These are phyloP conservation scores for Acanthamoeba healyi DNA, from an alignment of 208 protist genomes.

Conservation along the genomic window DNA sequence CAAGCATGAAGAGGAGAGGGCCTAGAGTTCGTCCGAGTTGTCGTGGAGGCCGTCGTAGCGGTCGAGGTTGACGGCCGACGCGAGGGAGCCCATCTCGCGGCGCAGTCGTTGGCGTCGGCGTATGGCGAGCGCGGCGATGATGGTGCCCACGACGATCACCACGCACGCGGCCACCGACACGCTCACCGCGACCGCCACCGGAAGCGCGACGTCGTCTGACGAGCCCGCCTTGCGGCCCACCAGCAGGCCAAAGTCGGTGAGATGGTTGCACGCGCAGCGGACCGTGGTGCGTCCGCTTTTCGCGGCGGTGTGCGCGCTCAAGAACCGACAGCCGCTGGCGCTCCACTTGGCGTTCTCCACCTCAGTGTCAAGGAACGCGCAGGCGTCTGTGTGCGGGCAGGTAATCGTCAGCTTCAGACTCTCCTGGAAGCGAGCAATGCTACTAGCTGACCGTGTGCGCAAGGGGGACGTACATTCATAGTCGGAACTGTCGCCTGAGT, in stretches of 20 bases:
- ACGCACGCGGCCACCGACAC: neutral
- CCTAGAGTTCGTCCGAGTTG: too few species aligned
- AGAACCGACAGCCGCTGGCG: neutral
- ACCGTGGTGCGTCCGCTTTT: neutral
- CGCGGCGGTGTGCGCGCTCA: neutral
- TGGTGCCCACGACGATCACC: neutral
- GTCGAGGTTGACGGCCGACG: slow-evolving; percentile 7
- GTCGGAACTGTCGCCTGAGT: neutral
- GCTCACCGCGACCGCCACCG: slow-evolving; percentile 10
- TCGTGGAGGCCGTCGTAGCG: slow-evolving; percentile 28
- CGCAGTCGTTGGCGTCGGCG: neutral
- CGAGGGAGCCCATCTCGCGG: neutral
- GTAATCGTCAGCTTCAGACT: too few species aligned
- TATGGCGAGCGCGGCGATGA: neutral
- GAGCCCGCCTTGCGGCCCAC: neutral
- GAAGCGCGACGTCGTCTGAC: neutral
- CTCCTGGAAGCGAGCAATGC: too few species aligned
- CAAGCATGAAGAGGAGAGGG: too few species aligned
- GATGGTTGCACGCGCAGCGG: slow-evolving; percentile 9
- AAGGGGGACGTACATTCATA: neutral
- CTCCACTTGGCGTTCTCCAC: neutral
- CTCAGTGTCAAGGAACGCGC: neutral
- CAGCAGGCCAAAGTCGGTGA: slow-evolving; percentile 23
- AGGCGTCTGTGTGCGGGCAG: neutral
- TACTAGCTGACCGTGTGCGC: too few species aligned